These are phyloP conservation scores for Venturia pyrina DNA, from an alignment of 2,329 filamentous ascomycete species.

Conservation along the genomic window DNA sequence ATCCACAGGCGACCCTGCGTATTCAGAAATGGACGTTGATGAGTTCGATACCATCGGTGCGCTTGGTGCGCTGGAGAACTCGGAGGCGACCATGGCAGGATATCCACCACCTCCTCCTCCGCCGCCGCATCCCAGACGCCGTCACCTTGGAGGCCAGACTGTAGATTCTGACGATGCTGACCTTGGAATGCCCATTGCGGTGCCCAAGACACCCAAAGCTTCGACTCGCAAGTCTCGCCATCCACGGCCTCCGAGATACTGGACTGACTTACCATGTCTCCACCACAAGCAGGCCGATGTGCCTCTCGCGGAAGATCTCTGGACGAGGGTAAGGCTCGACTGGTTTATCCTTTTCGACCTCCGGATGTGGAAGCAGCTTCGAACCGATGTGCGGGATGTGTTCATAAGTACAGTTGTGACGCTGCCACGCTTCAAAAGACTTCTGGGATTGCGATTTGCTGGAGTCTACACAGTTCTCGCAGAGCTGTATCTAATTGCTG, in stretches of 20 bases:
- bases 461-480: constrained; percentile 89
- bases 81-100: constrained; percentile 68
- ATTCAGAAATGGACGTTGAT: constrained; percentile 37
- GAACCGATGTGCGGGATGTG: constrained; percentile 80
- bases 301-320: constrained; percentile 74
- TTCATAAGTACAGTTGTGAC: constrained; percentile 96
- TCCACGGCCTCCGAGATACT: constrained; percentile 66
- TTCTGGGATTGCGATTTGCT: constrained; percentile 86
- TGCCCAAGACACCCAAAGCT: constrained; percentile 69
- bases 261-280: constrained; percentile 68
- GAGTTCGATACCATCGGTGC: constrained; percentile 46
- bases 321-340: constrained; percentile 80
- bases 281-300: constrained; percentile 54
- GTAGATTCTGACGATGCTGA: constrained; percentile 66
- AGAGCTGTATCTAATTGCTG: constrained; percentile 89
- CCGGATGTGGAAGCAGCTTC: constrained; percentile 90
- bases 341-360: constrained; percentile 93
- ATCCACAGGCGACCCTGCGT: neutral
- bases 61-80: constrained; percentile 61
- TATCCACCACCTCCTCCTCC: constrained; percentile 60
- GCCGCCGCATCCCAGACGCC: constrained; percentile 36
- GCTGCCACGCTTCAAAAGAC: constrained; percentile 90
- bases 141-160: constrained; percentile 38
- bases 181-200: constrained; percentile 53
- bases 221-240: constrained; percentile 37